Base-by-base conservation (phyloP, 73 alveolate species). In the Paramecium sonneborni region DNA sequence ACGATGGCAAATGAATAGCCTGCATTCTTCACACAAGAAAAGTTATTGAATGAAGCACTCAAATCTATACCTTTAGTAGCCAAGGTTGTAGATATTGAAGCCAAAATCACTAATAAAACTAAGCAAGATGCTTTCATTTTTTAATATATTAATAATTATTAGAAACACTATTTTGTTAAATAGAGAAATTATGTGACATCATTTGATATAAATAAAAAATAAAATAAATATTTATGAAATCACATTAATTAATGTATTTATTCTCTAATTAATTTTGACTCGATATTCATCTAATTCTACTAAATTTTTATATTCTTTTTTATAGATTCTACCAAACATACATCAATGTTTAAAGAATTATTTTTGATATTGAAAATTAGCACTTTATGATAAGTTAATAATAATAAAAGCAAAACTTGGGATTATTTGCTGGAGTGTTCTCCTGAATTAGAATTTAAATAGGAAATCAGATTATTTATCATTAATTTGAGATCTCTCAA, bases 1-100 rank as follows among this genome's bases (percentile, higher is more conserved):
- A 95, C 95, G 44, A 95, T 95, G 39, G 95, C 97, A 79, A 95
- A 95, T 21, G 20, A 30, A 30, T 88, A 72, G 14, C 97, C 97
- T 7, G 91, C 67, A 57, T 30, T 67, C 67, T 93, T 93, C 37
- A 93, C 68, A 94, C 97, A 95, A n/a, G 92, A 18, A 85, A 87
- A 88, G 88, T 82, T 85, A 24, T 70, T 88, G 84, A 88, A 88
- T 32, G 91, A 41, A 24, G 35, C 67, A 70, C 85, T 68, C 26
- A 88, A 46, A 34, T 88, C 93, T 11, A 88, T 44, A 28, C 93
- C 93, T 23, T 39, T 68, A 67, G 38, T 69, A n/a, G 93, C 93
- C n/a, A 70, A 34, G 1, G 85, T 70, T 11, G 57, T 34, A 26
- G 85, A 38, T 26, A 70, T 32, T 30, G 57, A 18, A 28, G 43